A percentile compares a stretch with the other conserved stretches of the same genome.
Conservation (phyloP, 345 rosid species). For the Durio zibethinus region DNA sequence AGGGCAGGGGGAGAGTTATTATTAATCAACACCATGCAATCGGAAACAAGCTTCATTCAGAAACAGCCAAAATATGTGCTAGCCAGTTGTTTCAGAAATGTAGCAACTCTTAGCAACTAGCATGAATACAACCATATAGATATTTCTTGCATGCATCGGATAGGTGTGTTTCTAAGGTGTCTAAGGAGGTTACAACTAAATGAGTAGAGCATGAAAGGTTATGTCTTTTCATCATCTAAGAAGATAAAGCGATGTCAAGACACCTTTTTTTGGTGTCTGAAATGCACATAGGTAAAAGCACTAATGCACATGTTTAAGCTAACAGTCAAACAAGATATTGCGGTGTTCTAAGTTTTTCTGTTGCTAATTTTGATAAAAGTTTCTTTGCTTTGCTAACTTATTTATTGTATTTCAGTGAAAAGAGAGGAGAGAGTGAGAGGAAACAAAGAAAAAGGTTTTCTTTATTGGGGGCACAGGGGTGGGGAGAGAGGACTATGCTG, state of each 20-base stretch:
- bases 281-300: not conserved
- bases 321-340: not conserved
- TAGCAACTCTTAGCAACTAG: not conserved
- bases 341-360: not conserved
- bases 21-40: not conserved
- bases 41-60: not conserved
- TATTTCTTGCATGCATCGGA: not conserved
- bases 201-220: too few relatives aligned
- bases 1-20: not conserved
- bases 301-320: not conserved
- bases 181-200: not conserved
- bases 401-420: not conserved
- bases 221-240: not conserved
- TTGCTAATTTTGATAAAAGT: not conserved
- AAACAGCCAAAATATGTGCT: not conserved
- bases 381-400: not conserved
- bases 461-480: not conserved
- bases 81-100: conserved; percentile 7
- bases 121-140: not conserved
- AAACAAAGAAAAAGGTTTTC: not conserved
- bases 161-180: not conserved
- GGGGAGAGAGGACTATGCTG: not conserved
- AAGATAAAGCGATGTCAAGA: not conserved
- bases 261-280: not conserved
- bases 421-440: not conserved